These are phyloP conservation scores for Gossypium aridum DNA, from an alignment of 441 rosid species.

Conservation along the genomic window DNA sequence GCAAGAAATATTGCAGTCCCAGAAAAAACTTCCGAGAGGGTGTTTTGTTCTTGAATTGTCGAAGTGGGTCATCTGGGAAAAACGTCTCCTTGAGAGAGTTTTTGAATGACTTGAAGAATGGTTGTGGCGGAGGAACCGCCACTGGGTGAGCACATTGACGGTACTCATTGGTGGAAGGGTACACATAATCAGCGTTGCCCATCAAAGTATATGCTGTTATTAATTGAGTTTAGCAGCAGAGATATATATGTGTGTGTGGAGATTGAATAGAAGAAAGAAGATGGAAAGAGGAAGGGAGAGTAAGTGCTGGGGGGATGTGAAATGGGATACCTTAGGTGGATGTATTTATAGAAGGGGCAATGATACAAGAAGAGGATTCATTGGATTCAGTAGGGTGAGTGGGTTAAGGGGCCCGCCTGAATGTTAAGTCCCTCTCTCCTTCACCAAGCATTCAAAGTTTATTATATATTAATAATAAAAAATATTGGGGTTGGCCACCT, in stretches of 20 bases:
- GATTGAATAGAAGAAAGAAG: neutral
- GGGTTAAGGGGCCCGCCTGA: neutral
- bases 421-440: neutral
- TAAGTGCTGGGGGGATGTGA: neutral
- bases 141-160: slow-evolving; percentile 34
- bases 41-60: slow-evolving; percentile 76
- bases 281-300: neutral
- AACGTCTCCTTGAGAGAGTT: slow-evolving; percentile 72
- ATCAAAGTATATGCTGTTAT: slow-evolving; percentile 12
- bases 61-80: slow-evolving; percentile 88
- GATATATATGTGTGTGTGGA: neutral
- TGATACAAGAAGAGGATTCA: neutral
- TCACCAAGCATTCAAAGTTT: neutral
- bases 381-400: neutral
- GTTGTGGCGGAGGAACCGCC: slow-evolving; percentile 65
- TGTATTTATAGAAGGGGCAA: neutral
- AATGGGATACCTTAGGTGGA: neutral
- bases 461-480: neutral
- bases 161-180: slow-evolving; percentile 17
- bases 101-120: slow-evolving; percentile 64
- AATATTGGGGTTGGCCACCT: neutral
- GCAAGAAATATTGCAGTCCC: slow-evolving; percentile 63
- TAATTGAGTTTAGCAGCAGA: too few relatives aligned
- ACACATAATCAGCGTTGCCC: slow-evolving; percentile 41
- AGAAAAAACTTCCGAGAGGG: slow-evolving; percentile 30